A percentile compares a stretch with the other conserved stretches of the same genome.
phyloP scores from a whole-genome alignment of 164 flowering plant genomes.

The Annona squamosa region DNA sequence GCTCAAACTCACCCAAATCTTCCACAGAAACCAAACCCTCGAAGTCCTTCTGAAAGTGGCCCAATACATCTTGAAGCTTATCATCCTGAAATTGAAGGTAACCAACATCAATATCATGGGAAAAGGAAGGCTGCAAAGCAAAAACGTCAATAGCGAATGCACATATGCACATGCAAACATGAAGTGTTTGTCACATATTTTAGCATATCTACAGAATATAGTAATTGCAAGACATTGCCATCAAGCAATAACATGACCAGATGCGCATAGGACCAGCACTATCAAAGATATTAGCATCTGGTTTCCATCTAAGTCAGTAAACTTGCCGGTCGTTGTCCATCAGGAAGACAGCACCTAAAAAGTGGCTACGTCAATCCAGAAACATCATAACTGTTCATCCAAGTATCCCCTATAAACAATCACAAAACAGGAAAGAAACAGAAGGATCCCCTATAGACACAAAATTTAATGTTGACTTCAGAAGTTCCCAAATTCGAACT shows the following conservation, averaged over 20 bases:
- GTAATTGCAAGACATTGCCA: background rate
- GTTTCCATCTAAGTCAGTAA: background rate
- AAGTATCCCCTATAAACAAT: background rate
- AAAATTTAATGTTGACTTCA: background rate
- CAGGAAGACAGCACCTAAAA: background rate
- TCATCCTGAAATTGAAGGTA: slow-evolving; percentile 24
- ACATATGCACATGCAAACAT: background rate
- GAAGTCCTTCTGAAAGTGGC: slow-evolving; percentile 77
- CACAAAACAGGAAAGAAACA: background rate
- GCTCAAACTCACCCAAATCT: slow-evolving; percentile 45
- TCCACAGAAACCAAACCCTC: slow-evolving; percentile 68
- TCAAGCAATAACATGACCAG: background rate
- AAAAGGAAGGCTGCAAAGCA: background rate
- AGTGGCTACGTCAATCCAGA: background rate
- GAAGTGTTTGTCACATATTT: background rate
- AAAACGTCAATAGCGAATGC: background rate
- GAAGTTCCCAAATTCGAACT: background rate
- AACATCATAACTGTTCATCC: background rate
- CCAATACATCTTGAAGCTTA: slow-evolving; percentile 59
- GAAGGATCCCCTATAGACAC: too few species aligned
- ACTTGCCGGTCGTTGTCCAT: background rate
- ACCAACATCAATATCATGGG: background rate
- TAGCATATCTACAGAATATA: background rate
- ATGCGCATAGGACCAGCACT: background rate
- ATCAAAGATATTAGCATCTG: background rate